Evolutionary conservation across 1,284 basidiomycete species (phyloP).

Genomic region (Ceratobasidium sp.): DNA sequence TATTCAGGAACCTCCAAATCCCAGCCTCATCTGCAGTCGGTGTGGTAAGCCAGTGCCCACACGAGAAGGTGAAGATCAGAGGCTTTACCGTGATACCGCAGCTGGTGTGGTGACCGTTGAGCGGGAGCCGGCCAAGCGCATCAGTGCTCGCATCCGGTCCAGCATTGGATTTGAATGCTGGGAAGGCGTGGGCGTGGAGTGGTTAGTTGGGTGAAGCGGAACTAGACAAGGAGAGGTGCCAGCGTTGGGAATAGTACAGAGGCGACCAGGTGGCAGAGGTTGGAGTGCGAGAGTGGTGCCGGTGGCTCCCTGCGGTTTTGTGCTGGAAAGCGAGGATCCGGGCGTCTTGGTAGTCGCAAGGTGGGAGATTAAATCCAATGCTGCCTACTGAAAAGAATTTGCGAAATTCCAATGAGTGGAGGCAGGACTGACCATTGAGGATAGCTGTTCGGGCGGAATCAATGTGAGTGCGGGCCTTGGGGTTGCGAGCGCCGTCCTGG

Average conservation of each 20-base stretch:
- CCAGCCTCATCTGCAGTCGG: constrained; percentile 42
- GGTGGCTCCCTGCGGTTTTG: not conserved
- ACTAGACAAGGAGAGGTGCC: constrained; percentile 43
- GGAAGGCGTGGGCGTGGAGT: not conserved
- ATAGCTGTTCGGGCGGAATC: constrained; percentile 34
- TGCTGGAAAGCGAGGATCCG: constrained; percentile 54
- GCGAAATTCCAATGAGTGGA: constrained; percentile 54
- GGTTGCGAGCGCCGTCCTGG: constrained; percentile 30
- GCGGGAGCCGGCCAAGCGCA: constrained; percentile 82
- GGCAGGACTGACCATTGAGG: constrained; percentile 49
- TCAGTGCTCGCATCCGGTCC: constrained; percentile 64
- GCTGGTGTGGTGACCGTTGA: constrained; percentile 87
- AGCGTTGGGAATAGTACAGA: constrained; percentile 38
- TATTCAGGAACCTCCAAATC: constrained; percentile 70
- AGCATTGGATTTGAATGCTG: constrained; percentile 13
- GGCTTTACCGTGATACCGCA: constrained; percentile 81
- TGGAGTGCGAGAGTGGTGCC: constrained; percentile 17
- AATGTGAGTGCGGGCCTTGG: constrained; percentile 39
- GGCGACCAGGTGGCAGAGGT: constrained; percentile 22
- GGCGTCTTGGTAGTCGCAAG: constrained; percentile 82
- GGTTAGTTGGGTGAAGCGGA: constrained; percentile 31
- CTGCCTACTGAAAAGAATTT: constrained; percentile 62
- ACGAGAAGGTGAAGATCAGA: constrained; percentile 81
- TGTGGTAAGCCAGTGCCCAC: constrained; percentile 27
- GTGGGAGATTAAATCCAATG: constrained; percentile 63